Evolutionary conservation across 208 protist species (phyloP), one percentile per base, ranked within the genome.

Genomic region (Naegleria fowleri): DNA sequence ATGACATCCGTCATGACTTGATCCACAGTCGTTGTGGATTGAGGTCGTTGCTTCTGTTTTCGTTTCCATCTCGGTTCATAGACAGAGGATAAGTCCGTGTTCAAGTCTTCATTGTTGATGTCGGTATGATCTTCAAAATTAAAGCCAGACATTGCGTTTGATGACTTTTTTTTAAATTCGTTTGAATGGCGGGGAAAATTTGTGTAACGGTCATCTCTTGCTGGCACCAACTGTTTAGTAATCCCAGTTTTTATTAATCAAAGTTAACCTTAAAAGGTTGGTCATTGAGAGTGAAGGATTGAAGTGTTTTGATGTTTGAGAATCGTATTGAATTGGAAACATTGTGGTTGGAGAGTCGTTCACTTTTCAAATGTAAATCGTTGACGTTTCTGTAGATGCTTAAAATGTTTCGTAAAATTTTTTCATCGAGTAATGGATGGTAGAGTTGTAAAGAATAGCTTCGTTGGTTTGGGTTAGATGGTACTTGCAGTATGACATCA

Each of bases 11-110:
- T 5, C 67, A 79, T 79, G 1, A 36, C 9, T 92, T 91, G 39
- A 25, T 41, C 40, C 7, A 38, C 36, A 9, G 41, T 58, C 7
- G 5, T 85, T 7, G 19, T n/a, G 25, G 76, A 41, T 19, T 33
- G 22, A 33, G 59, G 6, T 22, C 9, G 33, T 91, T 87, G 38
- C 55, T 58, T 76, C 15, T 67, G 90, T 29, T 88, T 88, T 88
- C 85, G 51, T 58, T 40, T 33, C 85, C 85, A 88, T 88, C 85
- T 88, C 2, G 85, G 85, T 58, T 88, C 85, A 33, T 79, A 79
- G 6, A 79, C 67, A 36, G 67, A 79, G 5, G 67, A 79, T 36
- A 79, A n/a, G 36, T 79, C 67, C 2, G 67, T 36, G n/a, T 25
- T 79, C n/a, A 79, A 79, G 36, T 79, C 67, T 11, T 79, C 67